phyloP scores from a whole-genome alignment of 495 filamentous ascomycete genomes.

The Hypoxylon subgilvum region DNA sequence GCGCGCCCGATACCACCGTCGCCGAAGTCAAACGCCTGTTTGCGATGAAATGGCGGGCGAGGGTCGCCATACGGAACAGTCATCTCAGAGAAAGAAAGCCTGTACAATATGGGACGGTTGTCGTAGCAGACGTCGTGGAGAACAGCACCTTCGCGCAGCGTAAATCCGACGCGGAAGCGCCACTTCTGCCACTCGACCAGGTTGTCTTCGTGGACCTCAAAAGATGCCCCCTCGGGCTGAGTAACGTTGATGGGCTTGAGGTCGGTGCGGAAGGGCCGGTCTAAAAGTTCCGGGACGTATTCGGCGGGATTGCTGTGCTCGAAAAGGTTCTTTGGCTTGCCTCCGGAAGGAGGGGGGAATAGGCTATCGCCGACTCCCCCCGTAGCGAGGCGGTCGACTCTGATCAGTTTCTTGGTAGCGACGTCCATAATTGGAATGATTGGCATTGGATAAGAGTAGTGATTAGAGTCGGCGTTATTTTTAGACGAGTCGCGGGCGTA shows the following conservation, averaged over 20 bases:
- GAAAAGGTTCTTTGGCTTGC: constrained; percentile 47
- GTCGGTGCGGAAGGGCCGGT: constrained; percentile 52
- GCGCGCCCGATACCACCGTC: constrained; percentile 75
- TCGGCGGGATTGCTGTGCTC: constrained; percentile 52
- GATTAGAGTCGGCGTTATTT: constrained; percentile 59
- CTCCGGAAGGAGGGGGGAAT: constrained; percentile 15
- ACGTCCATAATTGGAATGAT: constrained; percentile 63
- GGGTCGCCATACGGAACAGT: constrained; percentile 79
- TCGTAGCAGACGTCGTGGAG: constrained; percentile 75
- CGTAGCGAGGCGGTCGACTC: constrained; percentile 61
- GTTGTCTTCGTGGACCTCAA: constrained; percentile 52
- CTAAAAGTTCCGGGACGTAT: constrained; percentile 60
- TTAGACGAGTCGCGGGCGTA: constrained; percentile 56
- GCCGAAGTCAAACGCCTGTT: constrained; percentile 80
- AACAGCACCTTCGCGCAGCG: constrained; percentile 71
- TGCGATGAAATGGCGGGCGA: constrained; percentile 73
- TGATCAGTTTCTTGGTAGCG: constrained; percentile 56
- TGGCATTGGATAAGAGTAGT: constrained; percentile 63
- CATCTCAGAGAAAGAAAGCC: constrained; percentile 76
- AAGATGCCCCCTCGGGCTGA: constrained; percentile 61
- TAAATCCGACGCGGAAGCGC: constrained; percentile 76
- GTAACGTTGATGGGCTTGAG: constrained; percentile 58
- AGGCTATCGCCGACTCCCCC: constrained; percentile 41
- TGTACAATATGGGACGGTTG: constrained; percentile 68
- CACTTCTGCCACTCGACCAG: constrained; percentile 73